These are phyloP conservation scores for Candida odintsovae DNA, from an alignment of 805 yeast species.

Conservation along the genomic window DNA sequence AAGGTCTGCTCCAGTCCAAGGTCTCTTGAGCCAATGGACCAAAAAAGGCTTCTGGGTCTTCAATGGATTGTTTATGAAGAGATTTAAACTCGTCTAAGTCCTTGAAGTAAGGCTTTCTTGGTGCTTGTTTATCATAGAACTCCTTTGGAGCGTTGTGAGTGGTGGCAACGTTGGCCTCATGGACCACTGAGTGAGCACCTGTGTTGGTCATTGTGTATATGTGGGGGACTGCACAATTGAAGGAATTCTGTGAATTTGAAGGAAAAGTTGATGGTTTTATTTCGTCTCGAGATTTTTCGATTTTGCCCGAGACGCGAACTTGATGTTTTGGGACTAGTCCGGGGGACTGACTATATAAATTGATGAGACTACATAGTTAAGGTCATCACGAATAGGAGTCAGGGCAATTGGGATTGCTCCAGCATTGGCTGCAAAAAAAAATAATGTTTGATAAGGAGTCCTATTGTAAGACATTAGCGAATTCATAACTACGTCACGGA, in stretches of 20 bases:
- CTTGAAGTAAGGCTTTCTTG: slow-evolving; percentile 24
- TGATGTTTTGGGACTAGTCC: neutral
- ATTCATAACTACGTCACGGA: neutral
- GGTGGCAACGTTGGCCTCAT: slow-evolving; percentile 32
- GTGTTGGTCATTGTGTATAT: slow-evolving; percentile 6
- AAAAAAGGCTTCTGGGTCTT: slow-evolving; percentile 76
- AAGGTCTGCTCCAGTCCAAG: slow-evolving; percentile 77
- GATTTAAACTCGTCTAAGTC: slow-evolving; percentile 59
- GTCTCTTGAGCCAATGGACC: slow-evolving; percentile 69
- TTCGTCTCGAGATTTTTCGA: neutral
- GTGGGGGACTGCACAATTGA: neutral
- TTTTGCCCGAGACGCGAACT: neutral
- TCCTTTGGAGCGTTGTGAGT: slow-evolving; percentile 29
- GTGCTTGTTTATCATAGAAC: slow-evolving; percentile 34
- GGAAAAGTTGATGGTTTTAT: neutral
- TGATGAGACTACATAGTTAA: neutral
- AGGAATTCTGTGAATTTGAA: neutral
- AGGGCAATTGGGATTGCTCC: neutral
- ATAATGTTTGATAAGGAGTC: neutral
- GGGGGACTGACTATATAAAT: neutral
- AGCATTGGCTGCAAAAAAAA: neutral
- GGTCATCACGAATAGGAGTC: neutral
- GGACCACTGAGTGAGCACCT: slow-evolving; percentile 31
- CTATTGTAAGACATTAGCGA: neutral
- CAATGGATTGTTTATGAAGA: slow-evolving; percentile 68